Percentiles rank a stretch among this genome's conserved stretches.
Conservation (phyloP, 257 asterid species). For the Solanum medicagineum region DNA sequence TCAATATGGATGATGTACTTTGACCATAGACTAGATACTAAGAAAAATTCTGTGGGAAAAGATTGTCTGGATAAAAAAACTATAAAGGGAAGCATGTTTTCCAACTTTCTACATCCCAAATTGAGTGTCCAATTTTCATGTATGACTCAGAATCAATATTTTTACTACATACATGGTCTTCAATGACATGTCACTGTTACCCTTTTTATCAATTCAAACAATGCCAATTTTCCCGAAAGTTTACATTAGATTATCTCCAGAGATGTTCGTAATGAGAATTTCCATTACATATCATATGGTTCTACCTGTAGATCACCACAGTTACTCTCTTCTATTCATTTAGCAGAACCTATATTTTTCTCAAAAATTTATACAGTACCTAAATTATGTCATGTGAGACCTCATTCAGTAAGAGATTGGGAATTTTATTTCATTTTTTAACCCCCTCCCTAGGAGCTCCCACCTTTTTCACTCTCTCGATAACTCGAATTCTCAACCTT, state of each 20-base stretch:
- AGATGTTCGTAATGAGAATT: not conserved
- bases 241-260: not conserved
- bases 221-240: not conserved
- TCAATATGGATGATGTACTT: not conserved
- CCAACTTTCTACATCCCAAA: not conserved
- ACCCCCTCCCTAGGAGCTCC: too few relatives aligned
- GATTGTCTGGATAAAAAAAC: not conserved
- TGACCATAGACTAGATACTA: not conserved
- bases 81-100: not conserved
- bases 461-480: too few relatives aligned
- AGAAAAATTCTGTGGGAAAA: not conserved
- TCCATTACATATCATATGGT: not conserved
- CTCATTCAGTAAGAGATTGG: not conserved
- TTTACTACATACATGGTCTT: not conserved
- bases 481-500: too few relatives aligned
- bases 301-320: not conserved
- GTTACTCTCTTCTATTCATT: not conserved
- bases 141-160: not conserved
- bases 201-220: not conserved
- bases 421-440: too few relatives aligned
- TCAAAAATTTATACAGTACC: not conserved
- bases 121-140: not conserved
- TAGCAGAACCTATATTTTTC: not conserved
- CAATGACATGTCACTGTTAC: not conserved
- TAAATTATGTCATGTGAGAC: not conserved